Evolutionary conservation across 208 protist species (phyloP).

Genomic region (Crithidia expoeki): DNA sequence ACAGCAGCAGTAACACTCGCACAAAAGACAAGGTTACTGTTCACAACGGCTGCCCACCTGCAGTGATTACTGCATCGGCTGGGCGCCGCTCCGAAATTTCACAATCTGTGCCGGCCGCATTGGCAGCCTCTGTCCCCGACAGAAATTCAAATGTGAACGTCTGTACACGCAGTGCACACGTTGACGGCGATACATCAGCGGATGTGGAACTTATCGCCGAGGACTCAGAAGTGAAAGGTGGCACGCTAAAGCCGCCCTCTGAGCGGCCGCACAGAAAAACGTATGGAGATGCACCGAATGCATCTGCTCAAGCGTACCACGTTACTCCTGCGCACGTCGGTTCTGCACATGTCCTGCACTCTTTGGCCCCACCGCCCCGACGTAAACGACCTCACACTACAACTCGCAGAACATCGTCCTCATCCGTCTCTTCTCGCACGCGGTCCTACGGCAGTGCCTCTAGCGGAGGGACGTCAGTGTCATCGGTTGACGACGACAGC

Average conservation of each 20-base stretch:
- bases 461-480: not conserved
- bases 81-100: not conserved
- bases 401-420: not conserved
- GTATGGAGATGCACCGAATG: too few relatives aligned
- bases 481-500: not conserved
- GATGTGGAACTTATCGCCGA: not conserved
- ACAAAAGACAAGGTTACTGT: not conserved
- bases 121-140: too few relatives aligned
- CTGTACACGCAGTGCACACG: not conserved
- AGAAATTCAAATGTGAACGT: too few relatives aligned
- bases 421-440: conserved; percentile 2
- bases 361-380: conserved; percentile 14
- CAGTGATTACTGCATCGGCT: not conserved
- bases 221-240: conserved; percentile 20
- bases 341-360: not conserved
- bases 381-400: not conserved
- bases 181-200: not conserved
- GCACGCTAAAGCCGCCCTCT: conserved; percentile 27
- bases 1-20: not conserved
- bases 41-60: too few relatives aligned
- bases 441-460: conserved; percentile 1
- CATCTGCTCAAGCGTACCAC: not conserved
- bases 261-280: conserved; percentile 15
- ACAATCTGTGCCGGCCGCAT: too few relatives aligned
- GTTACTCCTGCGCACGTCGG: not conserved